phyloP scores from a whole-genome alignment of 306 rosid species.

The Pueraria montana region DNA sequence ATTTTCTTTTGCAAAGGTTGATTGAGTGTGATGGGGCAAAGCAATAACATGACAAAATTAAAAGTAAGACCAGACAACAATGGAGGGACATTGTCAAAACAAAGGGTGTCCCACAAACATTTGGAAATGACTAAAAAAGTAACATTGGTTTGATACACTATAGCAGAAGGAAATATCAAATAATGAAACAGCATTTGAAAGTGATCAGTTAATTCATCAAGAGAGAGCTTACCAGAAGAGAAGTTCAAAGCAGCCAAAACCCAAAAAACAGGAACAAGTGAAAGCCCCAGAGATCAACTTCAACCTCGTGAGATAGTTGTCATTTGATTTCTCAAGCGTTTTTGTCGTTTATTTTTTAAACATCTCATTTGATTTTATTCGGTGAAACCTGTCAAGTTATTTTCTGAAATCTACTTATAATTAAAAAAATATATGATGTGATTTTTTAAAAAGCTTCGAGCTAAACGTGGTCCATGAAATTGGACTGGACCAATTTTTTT shows the following conservation, averaged over 20 bases:
- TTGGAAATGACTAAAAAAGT: background rate
- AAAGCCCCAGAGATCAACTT: background rate
- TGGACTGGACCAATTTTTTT: background rate
- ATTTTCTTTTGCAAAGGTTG: conserved; percentile 2
- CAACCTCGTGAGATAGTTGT: background rate
- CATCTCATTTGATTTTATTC: background rate
- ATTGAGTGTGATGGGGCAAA: background rate
- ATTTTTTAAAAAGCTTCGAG: background rate
- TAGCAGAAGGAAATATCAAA: background rate
- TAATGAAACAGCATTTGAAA: background rate
- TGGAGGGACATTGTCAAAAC: conserved; percentile 1
- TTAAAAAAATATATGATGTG: background rate
- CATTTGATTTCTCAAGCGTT: background rate
- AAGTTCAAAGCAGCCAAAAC: conserved; percentile 6
- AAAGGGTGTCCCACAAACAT: background rate
- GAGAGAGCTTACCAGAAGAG: background rate
- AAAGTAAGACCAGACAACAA: background rate
- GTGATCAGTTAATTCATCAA: background rate
- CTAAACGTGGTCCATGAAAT: background rate
- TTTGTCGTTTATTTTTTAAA: background rate
- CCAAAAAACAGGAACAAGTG: background rate
- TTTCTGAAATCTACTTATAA: background rate
- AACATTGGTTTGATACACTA: background rate
- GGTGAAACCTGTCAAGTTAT: background rate
- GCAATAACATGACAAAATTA: background rate